Conservation (phyloP, 805 yeast species). For the Starmerella apis region DNA sequence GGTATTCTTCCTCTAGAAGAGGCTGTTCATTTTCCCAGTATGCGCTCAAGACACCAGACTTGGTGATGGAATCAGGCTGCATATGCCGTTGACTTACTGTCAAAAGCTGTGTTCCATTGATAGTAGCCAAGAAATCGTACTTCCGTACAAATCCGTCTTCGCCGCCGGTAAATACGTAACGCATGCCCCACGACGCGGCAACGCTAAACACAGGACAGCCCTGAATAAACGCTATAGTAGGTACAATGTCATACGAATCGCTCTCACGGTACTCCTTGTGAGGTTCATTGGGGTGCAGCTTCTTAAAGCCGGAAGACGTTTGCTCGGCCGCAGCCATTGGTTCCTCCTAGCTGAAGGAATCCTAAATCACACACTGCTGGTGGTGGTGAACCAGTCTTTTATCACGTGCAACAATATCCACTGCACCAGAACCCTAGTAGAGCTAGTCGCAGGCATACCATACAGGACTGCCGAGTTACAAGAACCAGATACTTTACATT, state of each 20-base stretch:
- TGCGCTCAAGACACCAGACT: slow-evolving; percentile 70
- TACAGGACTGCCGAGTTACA: no score
- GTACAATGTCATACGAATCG: slow-evolving; percentile 51
- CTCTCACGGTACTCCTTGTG: neutral
- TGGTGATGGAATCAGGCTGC: slow-evolving; percentile 70
- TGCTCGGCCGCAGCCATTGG: neutral
- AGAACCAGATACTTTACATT: no score
- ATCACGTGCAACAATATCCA: neutral
- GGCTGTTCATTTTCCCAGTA: slow-evolving; percentile 98
- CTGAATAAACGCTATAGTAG: slow-evolving; percentile 81
- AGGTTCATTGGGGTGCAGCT: slow-evolving; percentile 9
- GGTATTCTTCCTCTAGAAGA: slow-evolving; percentile 37
- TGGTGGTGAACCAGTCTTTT: neutral
- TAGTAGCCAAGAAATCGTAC: slow-evolving; percentile 73
- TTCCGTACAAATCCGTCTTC: slow-evolving; percentile 89
- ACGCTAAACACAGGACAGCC: slow-evolving; percentile 66
- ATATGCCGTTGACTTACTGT: slow-evolving; percentile 89
- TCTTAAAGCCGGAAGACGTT: slow-evolving; percentile 10
- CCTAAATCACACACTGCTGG: neutral
- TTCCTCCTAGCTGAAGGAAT: neutral
- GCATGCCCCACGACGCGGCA: slow-evolving; percentile 67
- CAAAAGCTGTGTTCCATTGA: slow-evolving; percentile 75
- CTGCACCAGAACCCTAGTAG: no score
- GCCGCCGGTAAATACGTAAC: slow-evolving; percentile 88
- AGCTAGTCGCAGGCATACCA: no score